A percentile compares a stretch with the other conserved stretches of the same genome.
These are phyloP conservation scores for Kwoniella europaea DNA, from an alignment of 768 basidiomycete genomes.

Conservation along the genomic window DNA sequence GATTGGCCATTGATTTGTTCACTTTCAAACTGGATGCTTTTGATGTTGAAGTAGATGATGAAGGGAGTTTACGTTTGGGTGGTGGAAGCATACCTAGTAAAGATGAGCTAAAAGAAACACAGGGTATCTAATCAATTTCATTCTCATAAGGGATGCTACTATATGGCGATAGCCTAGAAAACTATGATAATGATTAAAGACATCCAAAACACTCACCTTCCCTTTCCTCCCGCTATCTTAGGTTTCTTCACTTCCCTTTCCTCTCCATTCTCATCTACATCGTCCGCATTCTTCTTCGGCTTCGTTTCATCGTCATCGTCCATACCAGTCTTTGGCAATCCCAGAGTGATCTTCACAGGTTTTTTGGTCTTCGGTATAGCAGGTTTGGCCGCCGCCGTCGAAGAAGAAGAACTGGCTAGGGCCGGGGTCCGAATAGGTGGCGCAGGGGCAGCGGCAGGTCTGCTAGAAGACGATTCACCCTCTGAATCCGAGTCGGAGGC, in stretches of 20 bases:
- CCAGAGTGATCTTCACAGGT: constrained; percentile 51
- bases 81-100: constrained; percentile 55
- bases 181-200: not conserved
- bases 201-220: constrained; percentile 30
- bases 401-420: not conserved
- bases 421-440: not conserved
- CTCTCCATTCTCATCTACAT: constrained; percentile 20
- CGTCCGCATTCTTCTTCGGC: constrained; percentile 18
- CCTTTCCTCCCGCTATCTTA: constrained; percentile 45
- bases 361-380: constrained; percentile 30
- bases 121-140: no score
- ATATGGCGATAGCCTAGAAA: not conserved
- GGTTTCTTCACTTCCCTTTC: constrained; percentile 11
- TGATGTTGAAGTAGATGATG: constrained; percentile 15
- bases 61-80: constrained; percentile 53
- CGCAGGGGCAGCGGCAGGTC: not conserved
- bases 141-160: no score
- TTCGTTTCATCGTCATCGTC: not conserved
- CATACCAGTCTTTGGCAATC: constrained; percentile 36
- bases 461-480: constrained; percentile 13
- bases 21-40: constrained; percentile 30
- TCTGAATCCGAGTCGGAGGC: constrained; percentile 46
- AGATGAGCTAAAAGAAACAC: constrained; percentile 31
- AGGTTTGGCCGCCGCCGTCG: constrained; percentile 17
- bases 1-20: constrained; percentile 40